These are phyloP conservation scores for Brassica carinata DNA, from an alignment of 345 rosid genomes.

Conservation along the genomic window DNA sequence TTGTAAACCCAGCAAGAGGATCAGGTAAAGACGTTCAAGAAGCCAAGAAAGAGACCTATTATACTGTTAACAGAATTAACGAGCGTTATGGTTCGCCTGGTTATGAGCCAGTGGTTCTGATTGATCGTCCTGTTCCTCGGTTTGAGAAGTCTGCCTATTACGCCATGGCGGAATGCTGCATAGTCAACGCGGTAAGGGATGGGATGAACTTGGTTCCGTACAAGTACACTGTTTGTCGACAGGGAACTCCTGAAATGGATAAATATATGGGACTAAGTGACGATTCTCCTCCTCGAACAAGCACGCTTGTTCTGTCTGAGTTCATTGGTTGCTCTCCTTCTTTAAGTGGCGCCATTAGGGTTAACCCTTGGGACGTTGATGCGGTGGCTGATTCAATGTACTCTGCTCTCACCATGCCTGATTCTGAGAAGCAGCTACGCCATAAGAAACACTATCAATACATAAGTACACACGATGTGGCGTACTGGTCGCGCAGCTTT, in stretches of 20 bases:
- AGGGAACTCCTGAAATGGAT: conserved; percentile 44
- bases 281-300: conserved; percentile 46
- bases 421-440: conserved; percentile 47
- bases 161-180: conserved; percentile 56
- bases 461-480: conserved; percentile 63
- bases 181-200: conserved; percentile 55
- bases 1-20: conserved; percentile 53
- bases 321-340: conserved; percentile 60
- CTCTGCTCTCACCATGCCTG: conserved; percentile 45
- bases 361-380: conserved; percentile 54
- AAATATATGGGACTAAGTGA: conserved; percentile 40
- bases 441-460: conserved; percentile 54
- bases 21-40: conserved; percentile 54
- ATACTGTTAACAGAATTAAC: conserved; percentile 44
- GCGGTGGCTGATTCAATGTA: conserved; percentile 51
- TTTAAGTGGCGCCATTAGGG: conserved; percentile 54
- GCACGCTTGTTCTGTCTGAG: conserved; percentile 54
- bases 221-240: conserved; percentile 53
- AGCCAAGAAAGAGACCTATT: conserved; percentile 48
- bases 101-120: conserved; percentile 51
- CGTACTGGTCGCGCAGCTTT: conserved; percentile 58
- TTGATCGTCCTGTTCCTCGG: conserved; percentile 52
- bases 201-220: conserved; percentile 59
- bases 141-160: conserved; percentile 56
- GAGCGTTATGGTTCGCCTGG: conserved; percentile 44